Conservation (phyloP, 2,329 filamentous ascomycete genomes). For the Cercospora nicotianae region DNA sequence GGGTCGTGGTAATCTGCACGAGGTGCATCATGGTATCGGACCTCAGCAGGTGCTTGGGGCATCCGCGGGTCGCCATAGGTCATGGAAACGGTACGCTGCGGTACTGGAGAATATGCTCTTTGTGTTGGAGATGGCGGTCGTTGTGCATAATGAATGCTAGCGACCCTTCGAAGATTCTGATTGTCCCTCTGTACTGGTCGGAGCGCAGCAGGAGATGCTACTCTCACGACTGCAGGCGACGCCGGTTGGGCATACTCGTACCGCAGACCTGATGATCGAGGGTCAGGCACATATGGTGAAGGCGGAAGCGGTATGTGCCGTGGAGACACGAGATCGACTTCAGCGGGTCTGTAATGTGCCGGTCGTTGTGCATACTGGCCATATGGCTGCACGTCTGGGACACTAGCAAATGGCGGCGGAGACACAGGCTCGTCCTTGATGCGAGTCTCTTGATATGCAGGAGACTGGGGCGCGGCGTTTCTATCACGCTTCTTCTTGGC, state of each 20-base stretch:
- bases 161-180: constrained; percentile 50
- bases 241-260: constrained; percentile 45
- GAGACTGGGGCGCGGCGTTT: constrained; percentile 39
- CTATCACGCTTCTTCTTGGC: constrained; percentile 38
- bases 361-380: constrained; percentile 41
- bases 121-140: constrained; percentile 47
- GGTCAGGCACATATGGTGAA: constrained; percentile 48
- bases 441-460: constrained; percentile 46
- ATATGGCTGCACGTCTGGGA: constrained; percentile 40
- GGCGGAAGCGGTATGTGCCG: constrained; percentile 40
- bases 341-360: constrained; percentile 39
- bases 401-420: constrained; percentile 55
- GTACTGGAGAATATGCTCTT: constrained; percentile 43
- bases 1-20: constrained; percentile 35
- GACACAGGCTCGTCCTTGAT: constrained; percentile 66
- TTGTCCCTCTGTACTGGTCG: constrained; percentile 45
- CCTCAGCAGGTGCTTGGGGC: constrained; percentile 30
- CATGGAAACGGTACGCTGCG: constrained; percentile 45
- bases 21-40: constrained; percentile 39
- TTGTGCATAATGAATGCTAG: constrained; percentile 50
- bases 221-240: constrained; percentile 43
- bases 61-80: constrained; percentile 43
- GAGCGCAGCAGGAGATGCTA: constrained; percentile 41
- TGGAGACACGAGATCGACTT: constrained; percentile 44
- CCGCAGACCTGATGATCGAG: constrained; percentile 41